Conservation (phyloP, 768 basidiomycete genomes). For the Astraeus odoratus region DNA sequence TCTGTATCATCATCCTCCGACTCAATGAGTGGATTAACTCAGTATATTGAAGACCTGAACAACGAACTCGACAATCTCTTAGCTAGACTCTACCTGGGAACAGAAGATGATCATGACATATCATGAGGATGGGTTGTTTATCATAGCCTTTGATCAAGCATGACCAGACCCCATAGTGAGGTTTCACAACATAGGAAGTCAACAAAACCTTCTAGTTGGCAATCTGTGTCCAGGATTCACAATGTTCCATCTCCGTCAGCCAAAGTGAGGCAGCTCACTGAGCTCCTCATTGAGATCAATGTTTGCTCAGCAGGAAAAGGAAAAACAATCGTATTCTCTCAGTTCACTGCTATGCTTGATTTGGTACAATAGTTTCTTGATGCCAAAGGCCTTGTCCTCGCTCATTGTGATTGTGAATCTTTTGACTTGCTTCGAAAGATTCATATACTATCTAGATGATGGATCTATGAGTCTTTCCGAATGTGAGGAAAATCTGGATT, state of each 20-base stretch:
- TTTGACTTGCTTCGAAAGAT: not conserved
- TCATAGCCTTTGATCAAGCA: not conserved
- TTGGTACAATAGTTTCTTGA: not conserved
- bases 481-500: not conserved
- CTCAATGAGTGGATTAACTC: not conserved
- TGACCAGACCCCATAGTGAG: not conserved
- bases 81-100: not conserved
- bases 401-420: not conserved
- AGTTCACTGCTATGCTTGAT: not conserved
- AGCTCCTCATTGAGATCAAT: not conserved
- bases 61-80: not conserved
- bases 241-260: not conserved
- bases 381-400: not conserved
- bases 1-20: not conserved
- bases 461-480: not conserved
- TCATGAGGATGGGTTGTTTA: not conserved
- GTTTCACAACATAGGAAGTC: not conserved
- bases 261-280: not conserved
- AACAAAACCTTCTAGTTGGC: not conserved
- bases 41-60: not conserved
- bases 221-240: not conserved
- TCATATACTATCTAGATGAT: not conserved
- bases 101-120: not conserved
- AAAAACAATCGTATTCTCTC: not conserved
- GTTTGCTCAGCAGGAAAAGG: not conserved